Conservation (phyloP, 108 stramenopile species). For the Skeletonema tropicum region DNA sequence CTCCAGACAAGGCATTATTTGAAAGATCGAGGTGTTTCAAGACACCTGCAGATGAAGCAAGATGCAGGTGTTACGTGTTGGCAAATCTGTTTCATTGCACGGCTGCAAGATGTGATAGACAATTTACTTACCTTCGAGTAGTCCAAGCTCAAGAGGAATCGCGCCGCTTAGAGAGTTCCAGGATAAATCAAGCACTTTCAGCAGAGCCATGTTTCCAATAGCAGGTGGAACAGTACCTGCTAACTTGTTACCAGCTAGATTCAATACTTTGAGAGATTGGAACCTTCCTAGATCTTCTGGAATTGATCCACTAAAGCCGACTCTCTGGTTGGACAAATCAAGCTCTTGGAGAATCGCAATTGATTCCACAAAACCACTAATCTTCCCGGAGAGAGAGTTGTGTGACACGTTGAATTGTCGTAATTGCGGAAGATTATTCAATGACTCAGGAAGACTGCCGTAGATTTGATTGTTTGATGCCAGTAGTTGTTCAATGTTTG, state of each 20-base stretch:
- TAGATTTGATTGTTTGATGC: too few relatives aligned
- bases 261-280: neutral
- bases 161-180: neutral
- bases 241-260: neutral
- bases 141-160: too few relatives aligned
- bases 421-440: neutral
- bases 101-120: too few relatives aligned
- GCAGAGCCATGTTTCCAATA: neutral
- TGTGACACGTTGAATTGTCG: neutral
- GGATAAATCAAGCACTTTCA: neutral
- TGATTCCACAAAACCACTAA: neutral
- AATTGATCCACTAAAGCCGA: conserved; percentile 23
- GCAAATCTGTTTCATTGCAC: too few relatives aligned
- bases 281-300: conserved; percentile 4
- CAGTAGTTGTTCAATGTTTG: too few relatives aligned
- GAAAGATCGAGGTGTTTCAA: neutral
- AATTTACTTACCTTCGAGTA: too few relatives aligned
- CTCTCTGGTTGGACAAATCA: neutral
- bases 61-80: neutral
- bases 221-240: neutral
- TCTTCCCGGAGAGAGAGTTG: conserved; percentile 23
- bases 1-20: neutral
- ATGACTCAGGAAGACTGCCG: conserved; percentile 12
- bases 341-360: conserved; percentile 4
- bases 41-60: too few relatives aligned